Percentiles rank a stretch among this genome's conserved stretches.
Evolutionary conservation across 331 rosid genomes (phyloP).

Genomic region (Cydonia oblonga): DNA sequence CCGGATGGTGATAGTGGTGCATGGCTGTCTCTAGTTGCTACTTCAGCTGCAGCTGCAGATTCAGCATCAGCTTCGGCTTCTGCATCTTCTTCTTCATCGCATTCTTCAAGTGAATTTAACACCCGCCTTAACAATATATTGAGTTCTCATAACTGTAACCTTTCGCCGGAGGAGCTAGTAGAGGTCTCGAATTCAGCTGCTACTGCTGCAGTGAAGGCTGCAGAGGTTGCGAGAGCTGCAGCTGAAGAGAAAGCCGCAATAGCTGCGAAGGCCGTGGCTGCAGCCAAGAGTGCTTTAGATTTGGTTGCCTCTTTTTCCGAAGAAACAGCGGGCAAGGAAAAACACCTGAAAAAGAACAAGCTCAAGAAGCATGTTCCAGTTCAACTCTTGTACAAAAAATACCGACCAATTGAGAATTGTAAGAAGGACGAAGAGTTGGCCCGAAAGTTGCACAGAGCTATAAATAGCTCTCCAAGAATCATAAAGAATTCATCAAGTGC

Average conservation of each 20-base stretch:
- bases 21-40: slow-evolving; percentile 43
- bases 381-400: slow-evolving; percentile 79
- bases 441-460: slow-evolving; percentile 76
- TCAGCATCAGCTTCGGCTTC: slow-evolving; percentile 24
- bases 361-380: slow-evolving; percentile 87
- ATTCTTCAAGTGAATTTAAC: slow-evolving; percentile 46
- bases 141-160: slow-evolving; percentile 51
- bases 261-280: slow-evolving; percentile 77
- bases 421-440: slow-evolving; percentile 87
- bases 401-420: slow-evolving; percentile 63
- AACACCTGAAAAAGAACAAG: slow-evolving; percentile 62
- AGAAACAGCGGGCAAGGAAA: slow-evolving; percentile 41
- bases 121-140: slow-evolving; percentile 53
- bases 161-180: slow-evolving; percentile 56
- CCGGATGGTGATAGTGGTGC: slow-evolving; percentile 43
- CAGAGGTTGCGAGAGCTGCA: slow-evolving; percentile 65
- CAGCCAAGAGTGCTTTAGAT: slow-evolving; percentile 82
- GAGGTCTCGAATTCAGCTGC: slow-evolving; percentile 64
- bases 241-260: slow-evolving; percentile 81
- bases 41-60: slow-evolving; percentile 27
- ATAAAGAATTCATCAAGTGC: slow-evolving; percentile 56
- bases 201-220: slow-evolving; percentile 52
- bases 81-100: slow-evolving; percentile 39
- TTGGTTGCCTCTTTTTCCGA: slow-evolving; percentile 78
- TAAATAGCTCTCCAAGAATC: slow-evolving; percentile 89